Base-by-base conservation (phyloP, 169 alveolate genomes). In the Plasmodium sp. region DNA sequence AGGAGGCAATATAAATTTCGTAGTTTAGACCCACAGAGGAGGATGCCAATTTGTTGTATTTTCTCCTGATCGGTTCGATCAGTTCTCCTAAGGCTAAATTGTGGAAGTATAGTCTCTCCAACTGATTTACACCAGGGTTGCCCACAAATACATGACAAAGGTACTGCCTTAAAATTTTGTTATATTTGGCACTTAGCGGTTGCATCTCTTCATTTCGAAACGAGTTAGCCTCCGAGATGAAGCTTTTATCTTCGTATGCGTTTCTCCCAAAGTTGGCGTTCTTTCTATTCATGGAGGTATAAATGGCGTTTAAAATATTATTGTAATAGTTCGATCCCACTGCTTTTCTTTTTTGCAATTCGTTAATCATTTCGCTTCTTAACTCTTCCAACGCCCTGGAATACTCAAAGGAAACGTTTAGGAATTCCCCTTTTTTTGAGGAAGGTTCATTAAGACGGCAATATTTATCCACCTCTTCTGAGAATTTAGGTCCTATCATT, bases 401-500 rank as follows among this genome's bases (percentile, higher is more conserved):
- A 80, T 58, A 90, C 45, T 90, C 91, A 81, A 90, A 81, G 34
- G 94, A 51, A 14, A 81, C 9, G 51, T 90, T 31, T 16, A 90
- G 31, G 83, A 79, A 90, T 10, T 54, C 27, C 2, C 94, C 94
- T 75, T 22, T 51, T 51, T 77, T 86, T 45, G 80, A 54, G 41
- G 33, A 4, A n/a, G 82, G 75, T 43, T 22, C 51, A 41, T 90
- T 43, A 31, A 31, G 73, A 71, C 80, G 72, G 27, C 94, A 90
- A 51, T 90, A 90, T 43, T 81, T 58, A 45, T 71, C 33, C 3
- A 90, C 75, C 83, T 81, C 91, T 80, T 56, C 74, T n/a, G 84
- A 79, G 48, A 90, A 90, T 33, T 80, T 54, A 36, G 73, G 27
- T 90, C 94, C 94, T 16, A 90, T 81, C 94, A 90, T 90, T 90